phyloP scores from a whole-genome alignment of 2,329 filamentous ascomycete species.

The Fusarium dimerum region DNA sequence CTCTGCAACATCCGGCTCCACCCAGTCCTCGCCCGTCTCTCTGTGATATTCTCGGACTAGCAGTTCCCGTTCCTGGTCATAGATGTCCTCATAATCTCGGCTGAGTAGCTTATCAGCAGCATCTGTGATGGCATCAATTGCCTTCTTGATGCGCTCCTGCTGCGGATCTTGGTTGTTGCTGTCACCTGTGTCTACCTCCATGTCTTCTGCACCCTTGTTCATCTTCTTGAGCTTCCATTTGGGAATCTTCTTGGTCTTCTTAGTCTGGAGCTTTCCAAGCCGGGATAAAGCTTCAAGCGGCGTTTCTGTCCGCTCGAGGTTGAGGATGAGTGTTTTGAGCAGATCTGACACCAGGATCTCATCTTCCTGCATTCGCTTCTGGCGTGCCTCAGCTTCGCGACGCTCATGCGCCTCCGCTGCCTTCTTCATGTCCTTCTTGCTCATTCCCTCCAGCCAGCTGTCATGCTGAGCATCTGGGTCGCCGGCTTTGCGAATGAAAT shows the following conservation, averaged over 20 bases:
- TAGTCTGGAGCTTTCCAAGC: conserved; percentile 66
- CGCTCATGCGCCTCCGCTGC: conserved; percentile 87
- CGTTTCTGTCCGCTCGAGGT: conserved; percentile 80
- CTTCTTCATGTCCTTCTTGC: conserved; percentile 88
- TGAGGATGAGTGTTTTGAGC: conserved; percentile 69
- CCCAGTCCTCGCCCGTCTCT: conserved; percentile 88
- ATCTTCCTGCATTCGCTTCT: conserved; percentile 74
- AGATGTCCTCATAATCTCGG: conserved; percentile 84
- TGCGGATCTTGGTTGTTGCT: conserved; percentile 59
- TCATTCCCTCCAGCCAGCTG: conserved; percentile 87
- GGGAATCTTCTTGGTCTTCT: conserved; percentile 58
- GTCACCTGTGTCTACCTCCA: conserved; percentile 66
- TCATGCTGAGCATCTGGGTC: conserved; percentile 93
- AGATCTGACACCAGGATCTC: conserved; percentile 72
- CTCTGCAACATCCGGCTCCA: conserved; percentile 43
- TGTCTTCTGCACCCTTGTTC: conserved; percentile 54
- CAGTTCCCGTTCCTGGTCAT: conserved; percentile 82
- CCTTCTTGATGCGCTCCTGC: conserved; percentile 68
- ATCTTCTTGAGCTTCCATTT: conserved; percentile 73
- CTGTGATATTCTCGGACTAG: conserved; percentile 80
- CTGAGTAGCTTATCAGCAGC: conserved; percentile 85
- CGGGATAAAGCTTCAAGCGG: conserved; percentile 84
- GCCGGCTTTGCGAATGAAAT: conserved; percentile 84
- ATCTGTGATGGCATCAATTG: conserved; percentile 81
- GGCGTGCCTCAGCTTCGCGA: conserved; percentile 73